Conservation (phyloP, 371 early-diverging fungal species). For the Synchytrium microbalum region DNA sequence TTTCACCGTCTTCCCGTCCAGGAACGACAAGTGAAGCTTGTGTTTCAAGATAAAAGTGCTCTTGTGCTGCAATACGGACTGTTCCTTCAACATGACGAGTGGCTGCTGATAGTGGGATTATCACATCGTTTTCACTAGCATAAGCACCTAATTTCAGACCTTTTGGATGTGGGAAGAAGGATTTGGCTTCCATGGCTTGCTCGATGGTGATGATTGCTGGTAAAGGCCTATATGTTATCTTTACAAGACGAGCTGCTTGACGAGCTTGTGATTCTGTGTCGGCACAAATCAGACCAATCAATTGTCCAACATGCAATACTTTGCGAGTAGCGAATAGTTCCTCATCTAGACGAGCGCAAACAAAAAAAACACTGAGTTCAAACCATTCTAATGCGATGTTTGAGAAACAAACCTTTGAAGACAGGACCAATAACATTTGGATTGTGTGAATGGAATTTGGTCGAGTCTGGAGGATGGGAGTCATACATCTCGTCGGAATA, state of each 20-base stretch:
- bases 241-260: constrained; percentile 54
- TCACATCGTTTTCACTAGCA: constrained; percentile 41
- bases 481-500: constrained; percentile 31
- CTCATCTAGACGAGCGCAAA: constrained; percentile 49
- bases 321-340: constrained; percentile 57
- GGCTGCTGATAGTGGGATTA: constrained; percentile 36
- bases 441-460: constrained; percentile 17
- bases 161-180: constrained; percentile 42
- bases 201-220: constrained; percentile 52
- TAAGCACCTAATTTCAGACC: constrained; percentile 31
- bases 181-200: constrained; percentile 3
- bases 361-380: too few species aligned
- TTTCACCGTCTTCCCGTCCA: constrained; percentile 59
- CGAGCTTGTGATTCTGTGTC: constrained; percentile 49
- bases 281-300: constrained; percentile 65
- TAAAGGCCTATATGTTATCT: constrained; percentile 54
- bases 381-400: too few species aligned
- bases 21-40: constrained; percentile 50
- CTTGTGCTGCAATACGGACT: constrained; percentile 56
- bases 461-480: background rate
- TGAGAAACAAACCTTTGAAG: constrained; percentile 21
- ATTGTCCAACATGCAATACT: constrained; percentile 57
- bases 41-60: constrained; percentile 71
- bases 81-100: constrained; percentile 45
- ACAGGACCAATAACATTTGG: constrained; percentile 39